Evolutionary conservation across 306 rosid genomes (phyloP), one percentile per base, ranked within the genome.

Genomic region (Cucumis cinereus): DNA sequence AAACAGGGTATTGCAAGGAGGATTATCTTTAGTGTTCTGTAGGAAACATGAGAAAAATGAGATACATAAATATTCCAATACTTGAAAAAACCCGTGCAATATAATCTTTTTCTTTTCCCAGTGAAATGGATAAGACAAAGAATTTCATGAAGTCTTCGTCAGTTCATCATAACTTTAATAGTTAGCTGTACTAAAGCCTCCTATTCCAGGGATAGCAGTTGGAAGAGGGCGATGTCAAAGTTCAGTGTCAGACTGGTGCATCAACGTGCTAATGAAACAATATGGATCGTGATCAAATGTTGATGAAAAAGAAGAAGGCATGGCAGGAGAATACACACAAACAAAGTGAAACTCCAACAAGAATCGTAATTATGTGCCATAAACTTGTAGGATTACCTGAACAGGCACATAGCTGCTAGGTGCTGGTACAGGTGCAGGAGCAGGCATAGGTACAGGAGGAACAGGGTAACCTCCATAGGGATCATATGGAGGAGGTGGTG

Each of bases 1-100:
- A 77, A 95, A 95, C 67, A 95, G 84, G 76, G 99, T 95, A 83
- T 95, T 95, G 88, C 99, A 95, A 9, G 99, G 99, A 84, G 99
- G 98, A 74, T 95, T 95, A 81, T 95, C 99, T 86, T 95, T 95
- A 14, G 96, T 92, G 87, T 95, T 95, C 99, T 95, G 96, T 58
- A 33, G 53, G 63, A 71, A 71, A 71, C 43, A 49, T n/a, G 24
- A 26, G 56, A 49, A 28, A 47, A 71, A 24, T 71, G 24, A 71
- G 75, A 71, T 26, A 16, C 16, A 15, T 20, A 11, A 85, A 55
- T 23, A 49, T 70, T 24, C 30, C 24, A 13, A 79, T 76, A 41
- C 11, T 19, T 45, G 24, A 49, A 23, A 12, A 54, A 63, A 43
- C 26, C 28, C 3, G 6, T 5, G 8, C 19, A 52, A 19, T 20